Conservation (phyloP, 148 eudicot species). For the Suaeda aralocaspica region DNA sequence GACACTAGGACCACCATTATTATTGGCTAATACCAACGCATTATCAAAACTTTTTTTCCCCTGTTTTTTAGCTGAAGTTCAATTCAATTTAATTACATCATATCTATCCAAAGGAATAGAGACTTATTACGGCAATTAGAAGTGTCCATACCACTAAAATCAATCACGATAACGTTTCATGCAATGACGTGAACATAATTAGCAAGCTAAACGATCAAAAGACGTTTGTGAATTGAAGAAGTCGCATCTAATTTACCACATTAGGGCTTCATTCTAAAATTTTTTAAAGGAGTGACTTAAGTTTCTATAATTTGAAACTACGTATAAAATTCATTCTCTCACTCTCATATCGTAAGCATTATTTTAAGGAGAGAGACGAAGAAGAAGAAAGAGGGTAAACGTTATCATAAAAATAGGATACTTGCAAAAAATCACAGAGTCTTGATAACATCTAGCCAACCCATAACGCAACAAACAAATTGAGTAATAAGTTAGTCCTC, state of each 20-base stretch:
- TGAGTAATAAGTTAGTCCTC: constrained; percentile 23
- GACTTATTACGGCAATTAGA: too few relatives aligned
- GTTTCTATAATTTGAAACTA: background rate
- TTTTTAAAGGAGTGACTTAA: background rate
- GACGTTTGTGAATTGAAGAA: constrained; percentile 16
- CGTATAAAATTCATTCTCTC: too few relatives aligned
- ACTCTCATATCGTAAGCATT: too few relatives aligned
- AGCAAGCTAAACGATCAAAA: background rate
- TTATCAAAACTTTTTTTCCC: too few relatives aligned
- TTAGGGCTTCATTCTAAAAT: constrained; percentile 2
- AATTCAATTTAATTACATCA: too few relatives aligned
- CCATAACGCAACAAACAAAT: constrained; percentile 33
- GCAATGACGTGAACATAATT: background rate
- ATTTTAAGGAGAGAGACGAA: background rate
- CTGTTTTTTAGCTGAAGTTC: too few relatives aligned
- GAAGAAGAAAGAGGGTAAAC: constrained; percentile 17
- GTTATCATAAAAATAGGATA: constrained; percentile 29
- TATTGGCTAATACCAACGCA: too few relatives aligned
- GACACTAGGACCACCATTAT: too few relatives aligned
- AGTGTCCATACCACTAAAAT: background rate
- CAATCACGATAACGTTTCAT: background rate
- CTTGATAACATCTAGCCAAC: constrained; percentile 29
- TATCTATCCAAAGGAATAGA: too few relatives aligned
- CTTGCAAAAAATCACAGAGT: background rate
- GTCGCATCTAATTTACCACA: constrained; percentile 16